phyloP scores from a whole-genome alignment of 805 yeast species.

The Lipomyces kockii region DNA sequence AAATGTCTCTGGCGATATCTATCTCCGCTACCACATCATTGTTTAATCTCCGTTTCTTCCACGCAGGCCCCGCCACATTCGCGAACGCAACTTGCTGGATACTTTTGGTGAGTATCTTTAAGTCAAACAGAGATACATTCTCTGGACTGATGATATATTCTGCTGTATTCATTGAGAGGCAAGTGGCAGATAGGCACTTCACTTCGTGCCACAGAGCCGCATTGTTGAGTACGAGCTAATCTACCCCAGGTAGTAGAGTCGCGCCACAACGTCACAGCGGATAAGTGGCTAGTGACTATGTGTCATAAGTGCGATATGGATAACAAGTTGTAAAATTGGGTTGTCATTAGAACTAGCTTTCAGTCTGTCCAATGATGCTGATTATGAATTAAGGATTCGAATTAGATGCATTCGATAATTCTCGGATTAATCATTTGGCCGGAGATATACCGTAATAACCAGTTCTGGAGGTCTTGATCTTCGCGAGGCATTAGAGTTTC shows the following conservation, averaged over 20 bases:
- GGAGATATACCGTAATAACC: too few species aligned
- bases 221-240: too few species aligned
- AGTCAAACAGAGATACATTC: slow-evolving; percentile 1
- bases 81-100: slow-evolving; percentile 14
- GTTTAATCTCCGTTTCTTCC: slow-evolving; percentile 19
- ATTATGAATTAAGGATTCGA: neutral
- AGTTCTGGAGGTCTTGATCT: too few species aligned
- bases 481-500: neutral
- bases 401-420: neutral
- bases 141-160: neutral
- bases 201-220: too few species aligned
- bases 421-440: neutral
- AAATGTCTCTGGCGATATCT: neutral
- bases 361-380: neutral
- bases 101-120: neutral
- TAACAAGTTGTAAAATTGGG: neutral
- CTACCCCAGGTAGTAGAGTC: neutral
- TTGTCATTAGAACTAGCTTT: neutral
- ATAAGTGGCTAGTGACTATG: neutral
- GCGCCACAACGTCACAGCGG: neutral
- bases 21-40: neutral
- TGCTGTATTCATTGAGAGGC: neutral
- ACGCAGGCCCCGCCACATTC: neutral
- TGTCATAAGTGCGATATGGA: neutral
- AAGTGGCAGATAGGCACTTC: too few species aligned